phyloP scores from a whole-genome alignment of 306 rosid species.

The barrel medic (Medicago truncatula) region MtrunA17r5.0-ANR NC_053044.1:1534001-1534500 shows the following conservation, averaged over 20 bases:
- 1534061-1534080: neutral
- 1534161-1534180: neutral
- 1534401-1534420: neutral
- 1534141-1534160: too few relatives aligned
- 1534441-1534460: neutral
- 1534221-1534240: neutral
- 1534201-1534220: neutral
- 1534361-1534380: neutral
- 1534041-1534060: neutral
- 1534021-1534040: neutral
- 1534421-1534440: constrained; percentile 1
- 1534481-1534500: too few relatives aligned
- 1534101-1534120: too few relatives aligned
- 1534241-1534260: neutral
- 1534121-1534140: too few relatives aligned
- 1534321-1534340: neutral
- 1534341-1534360: neutral
- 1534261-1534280: neutral
- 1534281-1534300: neutral
- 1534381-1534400: constrained; percentile 5
- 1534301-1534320: neutral
- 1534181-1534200: neutral
- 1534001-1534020: neutral
- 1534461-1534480: neutral
- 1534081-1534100: neutral